Evolutionary conservation across 1,139 yeast species (phyloP).

Genomic region (Taphrina pruni): DNA sequence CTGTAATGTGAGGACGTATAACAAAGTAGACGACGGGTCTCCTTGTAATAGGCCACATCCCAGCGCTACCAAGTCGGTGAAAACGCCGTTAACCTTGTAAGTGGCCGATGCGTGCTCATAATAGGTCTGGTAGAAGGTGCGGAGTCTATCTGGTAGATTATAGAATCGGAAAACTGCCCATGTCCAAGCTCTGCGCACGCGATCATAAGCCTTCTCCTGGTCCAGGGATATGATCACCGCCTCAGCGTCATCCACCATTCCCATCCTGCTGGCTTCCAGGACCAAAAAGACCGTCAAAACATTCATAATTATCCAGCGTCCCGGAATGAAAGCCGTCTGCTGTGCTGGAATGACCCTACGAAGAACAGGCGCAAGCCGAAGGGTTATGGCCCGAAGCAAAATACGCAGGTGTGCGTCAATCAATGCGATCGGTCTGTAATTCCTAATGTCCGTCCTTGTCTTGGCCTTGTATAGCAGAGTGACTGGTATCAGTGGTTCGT

Average conservation of each 20-base stretch:
- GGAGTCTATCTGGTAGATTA: background rate
- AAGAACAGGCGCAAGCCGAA: background rate
- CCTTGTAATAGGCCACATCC: constrained; percentile 12
- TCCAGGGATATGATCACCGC: constrained; percentile 5
- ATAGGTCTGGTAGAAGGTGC: background rate
- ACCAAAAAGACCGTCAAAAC: constrained; percentile 7
- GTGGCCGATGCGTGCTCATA: background rate
- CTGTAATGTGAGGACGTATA: constrained; percentile 2
- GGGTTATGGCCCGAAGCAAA: background rate
- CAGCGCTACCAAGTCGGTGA: constrained; percentile 1
- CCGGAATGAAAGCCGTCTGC: constrained; percentile 11
- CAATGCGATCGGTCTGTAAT: background rate
- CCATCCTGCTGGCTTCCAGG: constrained; percentile 3
- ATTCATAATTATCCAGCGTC: constrained; percentile 8
- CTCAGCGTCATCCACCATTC: background rate
- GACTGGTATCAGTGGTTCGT: background rate
- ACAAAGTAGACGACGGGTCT: constrained; percentile 7
- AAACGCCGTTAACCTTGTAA: background rate
- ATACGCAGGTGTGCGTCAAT: background rate
- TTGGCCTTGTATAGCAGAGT: background rate
- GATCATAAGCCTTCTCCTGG: constrained; percentile 12
- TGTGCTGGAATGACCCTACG: background rate
- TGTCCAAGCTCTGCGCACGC: constrained; percentile 1
- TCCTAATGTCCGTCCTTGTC: background rate
- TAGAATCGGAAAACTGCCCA: constrained; percentile 6